Evolutionary conservation across 1,284 basidiomycete genomes (phyloP).

Genomic region (Psilocybe mexicana): DNA sequence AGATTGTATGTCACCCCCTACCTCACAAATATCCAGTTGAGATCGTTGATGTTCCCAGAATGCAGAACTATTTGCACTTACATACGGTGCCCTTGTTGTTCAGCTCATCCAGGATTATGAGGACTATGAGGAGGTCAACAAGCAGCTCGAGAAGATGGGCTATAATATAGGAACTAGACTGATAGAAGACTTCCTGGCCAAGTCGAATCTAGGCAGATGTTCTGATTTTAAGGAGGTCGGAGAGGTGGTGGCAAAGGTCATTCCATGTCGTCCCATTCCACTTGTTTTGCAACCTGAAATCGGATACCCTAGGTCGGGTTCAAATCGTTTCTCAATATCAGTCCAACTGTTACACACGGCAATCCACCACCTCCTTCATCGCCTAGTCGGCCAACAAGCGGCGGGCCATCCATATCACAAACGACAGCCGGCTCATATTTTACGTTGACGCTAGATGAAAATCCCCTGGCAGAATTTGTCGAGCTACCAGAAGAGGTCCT

Average conservation of each 20-base stretch:
- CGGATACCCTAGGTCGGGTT: conserved; percentile 80
- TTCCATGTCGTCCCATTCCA: conserved; percentile 16
- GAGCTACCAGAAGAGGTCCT: conserved; percentile 93
- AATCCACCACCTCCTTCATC: conserved; percentile 47
- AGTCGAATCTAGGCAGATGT: conserved; percentile 84
- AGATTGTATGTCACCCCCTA: conserved; percentile 64
- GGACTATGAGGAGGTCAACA: conserved; percentile 90
- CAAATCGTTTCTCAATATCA: conserved; percentile 96
- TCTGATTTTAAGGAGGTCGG: conserved; percentile 92
- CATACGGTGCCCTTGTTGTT: conserved; percentile 96
- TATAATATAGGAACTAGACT: conserved; percentile 97
- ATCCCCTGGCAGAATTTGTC: conserved; percentile 96
- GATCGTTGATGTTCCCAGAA: conserved; percentile 58
- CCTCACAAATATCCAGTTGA: conserved; percentile 1
- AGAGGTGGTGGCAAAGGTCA: conserved; percentile 89
- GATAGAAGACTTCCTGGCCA: conserved; percentile 97
- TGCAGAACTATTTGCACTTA: conserved; percentile 95
- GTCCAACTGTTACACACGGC: conserved; percentile 79
- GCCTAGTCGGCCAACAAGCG: conserved; percentile 46
- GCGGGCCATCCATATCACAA: conserved; percentile 35
- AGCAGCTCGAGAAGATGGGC: conserved; percentile 90
- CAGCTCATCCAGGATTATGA: conserved; percentile 99
- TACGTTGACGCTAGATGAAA: conserved; percentile 89
- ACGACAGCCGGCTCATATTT: conserved; percentile 60
- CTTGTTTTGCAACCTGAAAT: not conserved